Conservation (phyloP, 1,284 basidiomycete species). For the Marasmius sp. region DNA sequence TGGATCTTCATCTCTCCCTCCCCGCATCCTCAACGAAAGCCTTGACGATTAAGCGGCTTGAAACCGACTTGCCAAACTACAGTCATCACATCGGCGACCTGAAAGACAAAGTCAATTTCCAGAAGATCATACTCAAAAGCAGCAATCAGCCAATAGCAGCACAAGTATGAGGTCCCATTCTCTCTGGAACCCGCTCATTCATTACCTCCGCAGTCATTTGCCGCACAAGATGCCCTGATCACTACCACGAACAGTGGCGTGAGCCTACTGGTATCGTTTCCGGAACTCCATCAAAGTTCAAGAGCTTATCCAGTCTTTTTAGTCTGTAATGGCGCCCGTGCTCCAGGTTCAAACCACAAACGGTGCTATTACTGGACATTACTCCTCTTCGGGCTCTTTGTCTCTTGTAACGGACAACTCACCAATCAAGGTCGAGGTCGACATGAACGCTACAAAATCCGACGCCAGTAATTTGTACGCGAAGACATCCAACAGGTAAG, state of each 20-base stretch:
- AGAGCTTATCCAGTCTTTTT: not conserved
- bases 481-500: slow-evolving; percentile 19
- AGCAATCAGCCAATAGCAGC: slow-evolving; percentile 30
- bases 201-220: slow-evolving; percentile 3
- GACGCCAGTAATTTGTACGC: slow-evolving; percentile 4
- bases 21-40: slow-evolving; percentile 23
- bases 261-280: not conserved
- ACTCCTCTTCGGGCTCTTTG: slow-evolving; percentile 12
- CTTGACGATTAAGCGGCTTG: slow-evolving; percentile 34
- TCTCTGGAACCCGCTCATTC: not conserved
- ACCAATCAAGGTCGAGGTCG: slow-evolving; percentile 16
- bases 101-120: slow-evolving; percentile 27
- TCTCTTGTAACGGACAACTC: slow-evolving; percentile 17
- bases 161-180: slow-evolving; percentile 22
- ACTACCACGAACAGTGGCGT: slow-evolving; percentile 8
- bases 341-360: slow-evolving; percentile 15
- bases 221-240: not conserved
- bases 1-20: slow-evolving; percentile 34
- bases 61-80: slow-evolving; percentile 38
- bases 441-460: slow-evolving; percentile 9
- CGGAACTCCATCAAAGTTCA: not conserved
- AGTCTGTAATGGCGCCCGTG: slow-evolving; percentile 12
- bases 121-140: slow-evolving; percentile 26
- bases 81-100: slow-evolving; percentile 27
- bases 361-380: slow-evolving; percentile 17